Conservation (phyloP, 169 alveolate genomes). For the Cryptosporidium sp. region DNA sequence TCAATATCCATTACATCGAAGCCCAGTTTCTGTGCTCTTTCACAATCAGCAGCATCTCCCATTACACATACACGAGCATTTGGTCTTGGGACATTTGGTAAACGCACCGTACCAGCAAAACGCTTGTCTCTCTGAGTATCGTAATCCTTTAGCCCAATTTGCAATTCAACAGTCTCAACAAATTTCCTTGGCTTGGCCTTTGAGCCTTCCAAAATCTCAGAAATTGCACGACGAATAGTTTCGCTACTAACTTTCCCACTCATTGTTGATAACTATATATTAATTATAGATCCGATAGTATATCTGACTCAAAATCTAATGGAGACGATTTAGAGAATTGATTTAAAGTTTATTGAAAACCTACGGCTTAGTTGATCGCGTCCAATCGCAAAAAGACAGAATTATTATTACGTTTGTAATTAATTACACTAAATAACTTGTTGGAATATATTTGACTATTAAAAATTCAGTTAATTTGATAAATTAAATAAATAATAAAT, state of each 20-base stretch:
- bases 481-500: no score
- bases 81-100: conserved; percentile 97
- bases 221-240: conserved; percentile 85
- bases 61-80: conserved; percentile 96
- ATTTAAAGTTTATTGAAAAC: neutral
- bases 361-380: neutral
- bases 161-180: conserved; percentile 98
- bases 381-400: conserved; percentile 12
- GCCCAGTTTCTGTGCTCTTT: conserved; percentile 96
- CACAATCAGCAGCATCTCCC: conserved; percentile 99
- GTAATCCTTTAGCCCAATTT: conserved; percentile 98
- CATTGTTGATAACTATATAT: neutral
- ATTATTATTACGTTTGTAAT: neutral
- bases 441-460: neutral
- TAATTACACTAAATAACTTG: neutral
- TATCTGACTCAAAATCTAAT: conserved; percentile 1
- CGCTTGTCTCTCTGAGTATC: conserved; percentile 99
- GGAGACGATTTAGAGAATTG: neutral
- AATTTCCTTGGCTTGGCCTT: conserved; percentile 95
- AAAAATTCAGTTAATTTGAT: no score
- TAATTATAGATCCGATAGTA: neutral
- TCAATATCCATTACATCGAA: conserved; percentile 97
- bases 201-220: conserved; percentile 93
- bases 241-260: conserved; percentile 72
- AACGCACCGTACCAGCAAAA: conserved; percentile 98